Conservation (phyloP, 2,329 filamentous ascomycete genomes). For the Berkeleyomyces basicola region DNA sequence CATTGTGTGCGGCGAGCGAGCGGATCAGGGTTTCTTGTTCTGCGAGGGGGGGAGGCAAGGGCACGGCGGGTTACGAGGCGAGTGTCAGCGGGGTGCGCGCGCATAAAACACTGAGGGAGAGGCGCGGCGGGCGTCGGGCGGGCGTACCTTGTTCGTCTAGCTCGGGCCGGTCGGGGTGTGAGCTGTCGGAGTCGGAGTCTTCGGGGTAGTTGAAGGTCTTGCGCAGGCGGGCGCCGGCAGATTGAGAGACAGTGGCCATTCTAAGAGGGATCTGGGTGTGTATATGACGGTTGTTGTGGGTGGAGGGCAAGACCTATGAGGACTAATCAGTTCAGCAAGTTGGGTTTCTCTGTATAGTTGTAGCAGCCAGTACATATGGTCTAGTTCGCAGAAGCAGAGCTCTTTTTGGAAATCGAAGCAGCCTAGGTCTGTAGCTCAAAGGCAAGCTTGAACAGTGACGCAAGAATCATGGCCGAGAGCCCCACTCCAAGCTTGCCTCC, state of each 20-base stretch:
- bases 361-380: too few species aligned
- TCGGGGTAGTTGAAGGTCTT: constrained; percentile 61
- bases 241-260: background rate
- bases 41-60: constrained; percentile 17
- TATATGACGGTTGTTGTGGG: background rate
- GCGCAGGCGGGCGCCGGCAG: constrained; percentile 43
- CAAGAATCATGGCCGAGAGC: too few species aligned
- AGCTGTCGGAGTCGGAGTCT: constrained; percentile 33
- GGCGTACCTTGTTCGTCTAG: constrained; percentile 58
- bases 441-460: too few species aligned
- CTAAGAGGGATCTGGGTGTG: background rate
- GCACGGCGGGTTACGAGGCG: background rate
- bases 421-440: too few species aligned
- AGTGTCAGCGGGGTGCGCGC: constrained; percentile 4
- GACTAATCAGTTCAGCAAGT: too few species aligned
- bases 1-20: constrained; percentile 37
- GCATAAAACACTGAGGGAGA: background rate
- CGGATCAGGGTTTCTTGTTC: constrained; percentile 50
- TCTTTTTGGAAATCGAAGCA: too few species aligned
- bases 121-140: too few species aligned
- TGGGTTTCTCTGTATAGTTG: too few species aligned
- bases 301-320: too few species aligned
- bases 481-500: too few species aligned
- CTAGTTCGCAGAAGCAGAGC: too few species aligned
- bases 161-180: constrained; percentile 34